A percentile compares a stretch with the other conserved stretches of the same genome.
These are phyloP conservation scores for Lecanicillium sp. DNA, from an alignment of 2,329 filamentous ascomycete genomes.

Conservation along the genomic window DNA sequence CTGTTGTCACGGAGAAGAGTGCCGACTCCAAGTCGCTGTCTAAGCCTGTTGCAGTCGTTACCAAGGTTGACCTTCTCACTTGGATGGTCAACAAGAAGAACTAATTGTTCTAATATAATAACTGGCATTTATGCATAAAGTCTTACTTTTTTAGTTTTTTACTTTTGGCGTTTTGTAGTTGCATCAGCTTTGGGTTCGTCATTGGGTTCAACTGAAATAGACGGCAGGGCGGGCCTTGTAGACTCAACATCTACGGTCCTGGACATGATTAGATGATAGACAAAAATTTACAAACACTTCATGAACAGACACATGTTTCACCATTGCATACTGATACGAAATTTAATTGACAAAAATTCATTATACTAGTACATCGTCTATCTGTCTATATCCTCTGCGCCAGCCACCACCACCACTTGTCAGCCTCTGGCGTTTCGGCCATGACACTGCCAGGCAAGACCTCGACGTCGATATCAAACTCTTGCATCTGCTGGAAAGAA, in stretches of 20 bases:
- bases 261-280: constrained; percentile 7
- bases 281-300: neutral
- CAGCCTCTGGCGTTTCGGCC: constrained; percentile 59
- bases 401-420: constrained; percentile 89
- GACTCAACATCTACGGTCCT: constrained; percentile 33
- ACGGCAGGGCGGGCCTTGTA: constrained; percentile 16
- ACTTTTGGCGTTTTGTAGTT: constrained; percentile 16
- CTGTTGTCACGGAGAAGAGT: constrained; percentile 77
- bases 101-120: constrained; percentile 11
- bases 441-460: constrained; percentile 67
- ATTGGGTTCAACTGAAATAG: constrained; percentile 7
- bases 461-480: constrained; percentile 71
- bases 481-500: constrained; percentile 71
- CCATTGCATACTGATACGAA: neutral
- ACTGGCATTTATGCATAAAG: constrained; percentile 1
- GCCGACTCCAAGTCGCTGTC: constrained; percentile 46
- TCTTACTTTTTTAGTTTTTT: neutral
- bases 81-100: constrained; percentile 70
- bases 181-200: constrained; percentile 5
- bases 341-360: neutral
- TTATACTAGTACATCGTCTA: neutral
- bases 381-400: constrained; percentile 59
- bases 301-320: neutral
- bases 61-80: constrained; percentile 89
- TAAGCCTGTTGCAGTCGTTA: constrained; percentile 84